Evolutionary conservation across 2,329 filamentous ascomycete species (phyloP), one percentile per base, ranked within the genome.

Genomic region (Sporothrix euskadiensis): DNA sequence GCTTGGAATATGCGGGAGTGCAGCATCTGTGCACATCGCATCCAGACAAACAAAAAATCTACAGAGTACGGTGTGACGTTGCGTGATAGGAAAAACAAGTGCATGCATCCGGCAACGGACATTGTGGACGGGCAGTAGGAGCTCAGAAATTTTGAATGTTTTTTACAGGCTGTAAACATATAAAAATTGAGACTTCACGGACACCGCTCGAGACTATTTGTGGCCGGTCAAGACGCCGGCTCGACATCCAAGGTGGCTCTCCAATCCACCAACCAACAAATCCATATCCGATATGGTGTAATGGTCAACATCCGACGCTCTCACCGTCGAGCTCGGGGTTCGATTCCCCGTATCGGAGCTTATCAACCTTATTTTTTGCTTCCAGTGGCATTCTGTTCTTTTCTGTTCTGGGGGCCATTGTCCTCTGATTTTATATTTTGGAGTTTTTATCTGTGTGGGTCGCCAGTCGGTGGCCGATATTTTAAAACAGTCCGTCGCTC

Each of bases 281-380:
- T 69, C 71, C 22, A 70, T 54, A 74, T 75, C 73, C 74, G 74
- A 75, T 75, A 75, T 75, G 74, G 74, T 75, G 74, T 75, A 75
- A 75, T 75, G 74, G 74, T 63, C 73, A 75, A 75, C 74, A 74
- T 75, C 74, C 74, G 74, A 75, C 74, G 74, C 74, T 75, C 74
- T 75, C 73, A 74, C 74, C 74, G 73, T 75, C 74, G 74, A 75
- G 74, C 74, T 75, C 74, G 73, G 74, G 74, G 74, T 75, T 75
- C 74, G 74, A 75, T 74, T 74, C 73, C 74, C 73, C 74, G 73
- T 75, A 75, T 75, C 74, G 74, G 74, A 75, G 74, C 72, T 59
- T 57, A 56, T 35, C 22, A 22, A 49, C 30, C 32, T 71, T 44
- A 5, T 73, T 49, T 66, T 73, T 74, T 57, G 39, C 5, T n/a